phyloP scores from a whole-genome alignment of 495 filamentous ascomycete genomes.

The Penicillium silybi region DNA sequence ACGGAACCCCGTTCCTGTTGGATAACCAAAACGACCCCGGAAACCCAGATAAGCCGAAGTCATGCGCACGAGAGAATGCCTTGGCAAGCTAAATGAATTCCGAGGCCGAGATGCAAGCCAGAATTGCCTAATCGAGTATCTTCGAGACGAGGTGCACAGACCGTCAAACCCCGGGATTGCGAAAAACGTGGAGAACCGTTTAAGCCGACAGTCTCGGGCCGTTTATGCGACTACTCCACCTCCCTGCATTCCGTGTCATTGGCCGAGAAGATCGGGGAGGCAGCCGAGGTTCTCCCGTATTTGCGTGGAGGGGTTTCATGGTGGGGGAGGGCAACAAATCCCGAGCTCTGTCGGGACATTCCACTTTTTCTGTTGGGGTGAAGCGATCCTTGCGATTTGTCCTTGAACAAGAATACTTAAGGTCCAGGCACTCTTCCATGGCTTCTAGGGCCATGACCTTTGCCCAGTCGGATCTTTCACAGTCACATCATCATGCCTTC shows the following conservation, averaged over 20 bases:
- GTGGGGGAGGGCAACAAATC: background rate
- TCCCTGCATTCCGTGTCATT: background rate
- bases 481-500: conserved; percentile 6
- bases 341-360: background rate
- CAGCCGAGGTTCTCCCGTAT: background rate
- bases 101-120: conserved; percentile 1
- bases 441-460: background rate
- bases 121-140: conserved; percentile 6
- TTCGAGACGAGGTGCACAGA: conserved; percentile 10
- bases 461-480: conserved; percentile 2
- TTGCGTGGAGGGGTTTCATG: conserved; percentile 1
- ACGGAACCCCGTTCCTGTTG: conserved; percentile 1
- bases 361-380: conserved; percentile 2
- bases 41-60: conserved; percentile 2
- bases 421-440: background rate
- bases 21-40: background rate
- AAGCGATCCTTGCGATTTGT: background rate
- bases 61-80: background rate
- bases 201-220: conserved; percentile 2
- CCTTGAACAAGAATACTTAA: conserved; percentile 5
- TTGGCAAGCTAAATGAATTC: background rate
- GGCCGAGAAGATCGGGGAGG: background rate
- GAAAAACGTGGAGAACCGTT: conserved; percentile 7
- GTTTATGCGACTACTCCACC: background rate
- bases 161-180: background rate